phyloP scores from a whole-genome alignment of 2,329 filamentous ascomycete genomes.

The Trichophyton schoenleinii region DNA sequence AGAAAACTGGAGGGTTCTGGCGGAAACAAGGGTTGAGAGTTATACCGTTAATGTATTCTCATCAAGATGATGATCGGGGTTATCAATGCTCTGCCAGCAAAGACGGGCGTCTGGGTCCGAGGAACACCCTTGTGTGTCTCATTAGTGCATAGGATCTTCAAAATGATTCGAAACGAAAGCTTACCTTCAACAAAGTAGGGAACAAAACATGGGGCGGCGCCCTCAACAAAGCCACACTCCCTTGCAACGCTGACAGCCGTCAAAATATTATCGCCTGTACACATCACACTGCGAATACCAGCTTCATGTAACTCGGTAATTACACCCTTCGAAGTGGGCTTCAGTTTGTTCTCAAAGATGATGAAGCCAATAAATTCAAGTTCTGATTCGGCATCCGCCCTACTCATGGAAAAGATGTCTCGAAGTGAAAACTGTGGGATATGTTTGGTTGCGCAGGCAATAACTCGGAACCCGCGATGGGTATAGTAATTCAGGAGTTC shows the following conservation, averaged over 20 bases:
- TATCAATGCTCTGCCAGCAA: slow-evolving; percentile 90
- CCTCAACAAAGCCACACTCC: slow-evolving; percentile 73
- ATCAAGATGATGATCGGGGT: slow-evolving; percentile 64
- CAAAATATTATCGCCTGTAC: slow-evolving; percentile 73
- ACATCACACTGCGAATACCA: slow-evolving; percentile 81
- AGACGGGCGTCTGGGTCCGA: slow-evolving; percentile 62
- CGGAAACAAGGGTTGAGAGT: slow-evolving; percentile 3
- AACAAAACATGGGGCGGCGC: slow-evolving; percentile 77
- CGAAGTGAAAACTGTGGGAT: slow-evolving; percentile 83
- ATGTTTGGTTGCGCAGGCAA: slow-evolving; percentile 84
- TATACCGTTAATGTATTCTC: slow-evolving; percentile 57
- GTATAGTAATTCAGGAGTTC: slow-evolving; percentile 83
- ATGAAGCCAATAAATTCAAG: slow-evolving; percentile 92
- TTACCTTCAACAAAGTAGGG: slow-evolving; percentile 69
- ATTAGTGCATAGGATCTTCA: slow-evolving; percentile 6
- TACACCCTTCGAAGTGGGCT: slow-evolving; percentile 68
- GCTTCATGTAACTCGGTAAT: slow-evolving; percentile 71
- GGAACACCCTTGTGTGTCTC: slow-evolving; percentile 44
- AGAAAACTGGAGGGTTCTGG: slow-evolving; percentile 9
- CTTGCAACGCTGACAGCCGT: slow-evolving; percentile 69
- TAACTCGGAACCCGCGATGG: slow-evolving; percentile 90
- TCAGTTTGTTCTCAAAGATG: slow-evolving; percentile 97
- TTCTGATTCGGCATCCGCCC: slow-evolving; percentile 67
- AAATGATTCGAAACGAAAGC: not conserved
- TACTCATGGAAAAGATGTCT: slow-evolving; percentile 86